Percentiles rank a stretch among this genome's conserved stretches.
These are phyloP conservation scores for Kokia cookei DNA, from an alignment of 441 rosid species.

Conservation along the genomic window DNA sequence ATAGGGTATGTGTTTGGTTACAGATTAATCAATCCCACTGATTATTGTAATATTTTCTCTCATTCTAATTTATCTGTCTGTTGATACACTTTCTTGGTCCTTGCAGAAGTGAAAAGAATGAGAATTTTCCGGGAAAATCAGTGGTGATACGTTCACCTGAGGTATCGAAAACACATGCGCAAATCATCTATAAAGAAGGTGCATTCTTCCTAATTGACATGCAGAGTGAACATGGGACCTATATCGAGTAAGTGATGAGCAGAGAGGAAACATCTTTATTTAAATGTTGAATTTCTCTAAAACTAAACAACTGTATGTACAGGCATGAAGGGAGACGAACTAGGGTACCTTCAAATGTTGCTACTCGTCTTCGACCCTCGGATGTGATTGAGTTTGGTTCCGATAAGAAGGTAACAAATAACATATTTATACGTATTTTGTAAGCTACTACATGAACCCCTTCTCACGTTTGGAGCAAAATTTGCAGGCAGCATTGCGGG, in stretches of 20 bases:
- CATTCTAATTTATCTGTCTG: neutral
- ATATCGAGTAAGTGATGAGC: conserved; percentile 52
- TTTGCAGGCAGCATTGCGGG: conserved; percentile 61
- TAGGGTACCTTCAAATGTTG: conserved; percentile 48
- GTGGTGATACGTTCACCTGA: conserved; percentile 55
- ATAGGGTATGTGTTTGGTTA: conserved; percentile 52
- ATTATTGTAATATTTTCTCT: neutral
- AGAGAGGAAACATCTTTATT: neutral
- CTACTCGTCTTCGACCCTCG: conserved; percentile 54
- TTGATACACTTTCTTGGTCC: neutral
- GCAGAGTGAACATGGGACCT: conserved; percentile 71
- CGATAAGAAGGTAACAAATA: conserved; percentile 48
- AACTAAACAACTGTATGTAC: conserved; percentile 13
- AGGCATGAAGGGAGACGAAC: conserved; percentile 58
- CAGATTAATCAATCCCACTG: neutral
- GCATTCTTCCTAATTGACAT: conserved; percentile 68
- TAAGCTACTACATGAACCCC: neutral
- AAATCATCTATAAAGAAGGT: conserved; percentile 65
- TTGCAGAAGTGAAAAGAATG: conserved; percentile 53
- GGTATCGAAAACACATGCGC: conserved; percentile 77
- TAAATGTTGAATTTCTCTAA: neutral
- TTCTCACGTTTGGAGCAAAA: neutral
- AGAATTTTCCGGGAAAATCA: conserved; percentile 46
- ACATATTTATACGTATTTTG: neutral
- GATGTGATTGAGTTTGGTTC: conserved; percentile 67